Evolutionary conservation across 208 protist species (phyloP), one percentile per base, ranked within the genome.

Genomic region (Borovskyia barvae): DNA sequence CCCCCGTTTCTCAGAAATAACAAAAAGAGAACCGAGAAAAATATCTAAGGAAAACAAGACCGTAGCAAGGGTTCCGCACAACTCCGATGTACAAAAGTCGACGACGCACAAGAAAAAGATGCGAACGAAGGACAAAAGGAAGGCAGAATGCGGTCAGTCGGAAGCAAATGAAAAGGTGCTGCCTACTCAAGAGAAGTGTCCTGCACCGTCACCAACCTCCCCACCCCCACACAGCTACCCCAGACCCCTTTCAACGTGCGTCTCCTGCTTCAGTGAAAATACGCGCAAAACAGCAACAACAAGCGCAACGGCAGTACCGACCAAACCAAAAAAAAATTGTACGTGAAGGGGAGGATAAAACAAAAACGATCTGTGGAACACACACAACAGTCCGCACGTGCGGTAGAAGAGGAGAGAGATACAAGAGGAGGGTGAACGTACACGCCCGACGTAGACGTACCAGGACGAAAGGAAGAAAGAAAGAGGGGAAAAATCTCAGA

Each of bases 401-500:
- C 5, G n/a, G 5, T 41, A n/a, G 14, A 39, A 39, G 35, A 39
- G 35, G 14, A 39, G 35, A 39, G 14, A 39, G 35, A 39, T 8
- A 39, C 14, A 30, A 43, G 42, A 33, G 42, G 24, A 62, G 30
- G 40, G n/a, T 48, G 2, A 49, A 37, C 24, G 35, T 59, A 49
- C 24, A 49, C 35, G 45, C 39, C 29, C 22, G 32, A 47, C 36
- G 33, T 36, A 54, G 35, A 22, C 36, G 33, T 46, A n/a, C n/a
- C n/a, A 2, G 48, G 22, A 52, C 26, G 54, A 32, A 51, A 50
- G 22, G 17, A 66, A 49, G 40, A 48, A 39, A 37, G 5, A 0
- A 47, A 61, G n/a, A n/a, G n/a, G n/a, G n/a, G n/a, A n/a, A n/a
- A n/a, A n/a, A n/a, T n/a, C n/a, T n/a, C n/a, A n/a, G n/a, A n/a